Base-by-base conservation (phyloP, 2,329 filamentous ascomycete species). In the Fusarium multiceps region DNA sequence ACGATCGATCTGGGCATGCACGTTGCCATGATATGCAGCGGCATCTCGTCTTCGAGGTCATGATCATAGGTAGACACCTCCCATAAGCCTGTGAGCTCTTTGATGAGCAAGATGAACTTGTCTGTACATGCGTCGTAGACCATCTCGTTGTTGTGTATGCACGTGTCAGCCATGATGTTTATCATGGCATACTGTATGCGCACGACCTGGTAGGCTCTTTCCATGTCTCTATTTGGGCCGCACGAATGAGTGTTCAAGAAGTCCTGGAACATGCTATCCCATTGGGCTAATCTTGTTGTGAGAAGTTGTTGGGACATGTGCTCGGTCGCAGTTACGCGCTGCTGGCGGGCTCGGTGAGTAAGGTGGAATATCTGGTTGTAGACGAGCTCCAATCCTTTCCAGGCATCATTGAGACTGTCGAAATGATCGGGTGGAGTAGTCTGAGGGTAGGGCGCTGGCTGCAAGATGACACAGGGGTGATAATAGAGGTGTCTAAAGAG, bases 101-200 rank as follows among this genome's bases (percentile, higher is more conserved):
- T 54, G n/a, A 83, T 59, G 6, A 84, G 68, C 3, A 50, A 49
- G 8, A 74, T 20, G 63, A 84, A 83, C 11, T 72, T 53, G 2
- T 70, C 25, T 7, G 74, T 77, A 47, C 81, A 73, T 2, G 58
- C 34, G 68, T 85, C 82, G 49, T 78, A 85, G 12, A 75, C 69
- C 4, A 61, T 71, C 63, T 84, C 81, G 46, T 79, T 73, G 66
- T 61, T 53, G 2, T 63, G 63, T 0, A 82, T 72, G 49, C 77
- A 80, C 0, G 79, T 79, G 7, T 78, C 72, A 14, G 74, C 74
- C 78, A 85, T 84, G 58, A 87, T 81, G 7, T 66, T 74, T 1
- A 80, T 78, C 80, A 86, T 80, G 53, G 73, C 77, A 67, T 85
- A 77, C 59, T 85, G 82, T 5, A 78, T 59, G 6, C 55, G 64